Evolutionary conservation across 2,329 filamentous ascomycete species (phyloP).

Genomic region (Penicillium sp.): DNA sequence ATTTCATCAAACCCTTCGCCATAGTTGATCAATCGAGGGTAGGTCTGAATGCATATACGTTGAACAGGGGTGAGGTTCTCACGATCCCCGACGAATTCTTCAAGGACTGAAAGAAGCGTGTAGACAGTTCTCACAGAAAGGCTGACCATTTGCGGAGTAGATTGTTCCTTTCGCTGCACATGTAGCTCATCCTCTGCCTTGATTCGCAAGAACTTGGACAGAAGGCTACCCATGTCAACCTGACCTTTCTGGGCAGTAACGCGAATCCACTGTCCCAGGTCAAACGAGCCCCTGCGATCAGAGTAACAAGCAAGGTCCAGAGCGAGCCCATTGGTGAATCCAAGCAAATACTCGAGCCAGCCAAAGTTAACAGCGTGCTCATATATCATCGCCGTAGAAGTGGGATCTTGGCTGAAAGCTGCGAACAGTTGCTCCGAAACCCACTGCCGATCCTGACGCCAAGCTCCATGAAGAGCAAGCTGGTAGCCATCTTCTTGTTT

Average conservation of each 20-base stretch:
- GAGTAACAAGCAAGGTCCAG: constrained; percentile 84
- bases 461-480: constrained; percentile 87
- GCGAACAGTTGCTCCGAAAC: constrained; percentile 78
- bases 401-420: constrained; percentile 68
- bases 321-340: constrained; percentile 77
- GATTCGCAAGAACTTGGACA: constrained; percentile 78
- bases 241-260: constrained; percentile 64
- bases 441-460: constrained; percentile 87
- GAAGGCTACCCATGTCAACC: constrained; percentile 65
- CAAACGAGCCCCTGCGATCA: constrained; percentile 75
- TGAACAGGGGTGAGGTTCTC: constrained; percentile 78
- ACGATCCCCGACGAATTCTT: constrained; percentile 61
- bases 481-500: constrained; percentile 76
- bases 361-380: constrained; percentile 77
- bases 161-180: constrained; percentile 68
- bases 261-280: constrained; percentile 77
- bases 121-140: constrained; percentile 84
- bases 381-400: constrained; percentile 67
- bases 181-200: constrained; percentile 80
- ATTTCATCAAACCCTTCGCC: constrained; percentile 89
- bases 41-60: constrained; percentile 84
- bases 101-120: constrained; percentile 74
- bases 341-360: constrained; percentile 81
- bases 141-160: constrained; percentile 66
- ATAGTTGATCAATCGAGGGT: constrained; percentile 94